Evolutionary conservation across 2,329 filamentous ascomycete species (phyloP), one percentile per base, ranked within the genome.

Genomic region (Pseudomassariella vexata): DNA sequence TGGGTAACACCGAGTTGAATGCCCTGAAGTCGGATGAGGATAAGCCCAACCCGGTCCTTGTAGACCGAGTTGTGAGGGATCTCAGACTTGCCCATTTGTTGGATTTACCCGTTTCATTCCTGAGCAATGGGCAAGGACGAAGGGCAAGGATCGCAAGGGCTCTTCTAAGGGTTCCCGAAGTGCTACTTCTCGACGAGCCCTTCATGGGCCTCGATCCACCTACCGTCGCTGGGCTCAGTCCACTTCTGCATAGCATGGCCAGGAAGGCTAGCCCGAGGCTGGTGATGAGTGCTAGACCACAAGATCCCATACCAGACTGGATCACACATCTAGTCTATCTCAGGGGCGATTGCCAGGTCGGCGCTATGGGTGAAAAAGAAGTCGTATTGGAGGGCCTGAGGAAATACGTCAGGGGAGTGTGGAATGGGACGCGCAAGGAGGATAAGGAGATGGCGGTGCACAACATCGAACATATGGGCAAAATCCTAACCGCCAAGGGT

Each of bases 171-270:
- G 72, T 73, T 32, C 92, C 92, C 0, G 84, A 94, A 56, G 71
- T 95, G 9, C 53, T 98, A 39, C 67, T 96, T 32, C 67, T 95
- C 3, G 92, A 98, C 59, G 90, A 95, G 48, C 90, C 92, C 1
- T 95, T 95, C 52, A 94, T 95, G 85, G 90, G 92, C 0, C 67
- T 98, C 11, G 92, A 96, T 56, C 92, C 90, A 10, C 81, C 80
- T 5, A 94, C 88, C 0, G 74, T 85, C 9, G 68, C 73, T 9
- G 73, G 74, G 2, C 62, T 96, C 44, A 90, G 84, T 24, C 68
- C 71, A 1, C 65, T 96, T 28, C 63, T 95, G 15, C 63, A 76
- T 41, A 68, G 68, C 0, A 61, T 95, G 35, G 84, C 87, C 0
- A 68, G 74, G 37, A 71, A 69, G 29, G 73, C 73, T 10, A 69